A percentile compares a stretch with the other conserved stretches of the same genome.
Conservation (phyloP, 1,284 basidiomycete species). For the Trichosporon sp. region DNA sequence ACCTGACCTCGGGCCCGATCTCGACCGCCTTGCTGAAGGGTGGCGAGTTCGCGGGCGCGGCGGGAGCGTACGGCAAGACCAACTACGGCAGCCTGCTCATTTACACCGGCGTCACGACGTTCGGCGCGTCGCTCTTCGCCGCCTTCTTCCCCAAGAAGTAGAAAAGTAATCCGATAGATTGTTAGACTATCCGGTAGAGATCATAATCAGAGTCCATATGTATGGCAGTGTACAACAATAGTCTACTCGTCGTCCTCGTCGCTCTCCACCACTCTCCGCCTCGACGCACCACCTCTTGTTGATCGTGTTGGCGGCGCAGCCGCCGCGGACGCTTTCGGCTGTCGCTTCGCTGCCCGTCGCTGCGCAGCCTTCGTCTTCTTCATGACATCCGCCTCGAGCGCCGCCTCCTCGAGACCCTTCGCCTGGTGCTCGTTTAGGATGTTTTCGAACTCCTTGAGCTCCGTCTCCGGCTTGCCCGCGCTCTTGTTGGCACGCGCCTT, state of each 20-base stretch:
- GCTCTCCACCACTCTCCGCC: slow-evolving; percentile 19
- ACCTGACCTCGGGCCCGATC: slow-evolving; percentile 44
- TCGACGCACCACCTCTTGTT: slow-evolving; percentile 7
- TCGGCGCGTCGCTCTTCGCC: slow-evolving; percentile 19
- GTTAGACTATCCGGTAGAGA: neutral
- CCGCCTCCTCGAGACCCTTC: slow-evolving; percentile 87
- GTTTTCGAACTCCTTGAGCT: slow-evolving; percentile 84
- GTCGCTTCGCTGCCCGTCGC: slow-evolving; percentile 54
- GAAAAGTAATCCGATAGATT: no score
- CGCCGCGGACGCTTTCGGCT: slow-evolving; percentile 9
- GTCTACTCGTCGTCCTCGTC: slow-evolving; percentile 22
- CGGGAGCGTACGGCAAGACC: slow-evolving; percentile 42
- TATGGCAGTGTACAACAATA: neutral
- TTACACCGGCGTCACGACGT: slow-evolving; percentile 30
- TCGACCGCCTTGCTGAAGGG: slow-evolving; percentile 32
- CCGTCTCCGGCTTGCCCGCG: slow-evolving; percentile 80
- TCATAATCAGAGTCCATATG: slow-evolving; percentile 4
- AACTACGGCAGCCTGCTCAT: slow-evolving; percentile 38
- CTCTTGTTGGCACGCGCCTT: slow-evolving; percentile 81
- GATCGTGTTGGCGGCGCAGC: slow-evolving; percentile 2
- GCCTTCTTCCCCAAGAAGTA: slow-evolving; percentile 19
- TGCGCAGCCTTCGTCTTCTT: slow-evolving; percentile 74
- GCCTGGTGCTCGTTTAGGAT: slow-evolving; percentile 75
- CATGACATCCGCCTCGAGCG: slow-evolving; percentile 74
- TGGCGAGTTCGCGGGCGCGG: slow-evolving; percentile 24